Percentiles rank a stretch among this genome's conserved stretches.
These are phyloP conservation scores for Fusarium clavum DNA, from an alignment of 2,329 filamentous ascomycete genomes.

Conservation along the genomic window DNA sequence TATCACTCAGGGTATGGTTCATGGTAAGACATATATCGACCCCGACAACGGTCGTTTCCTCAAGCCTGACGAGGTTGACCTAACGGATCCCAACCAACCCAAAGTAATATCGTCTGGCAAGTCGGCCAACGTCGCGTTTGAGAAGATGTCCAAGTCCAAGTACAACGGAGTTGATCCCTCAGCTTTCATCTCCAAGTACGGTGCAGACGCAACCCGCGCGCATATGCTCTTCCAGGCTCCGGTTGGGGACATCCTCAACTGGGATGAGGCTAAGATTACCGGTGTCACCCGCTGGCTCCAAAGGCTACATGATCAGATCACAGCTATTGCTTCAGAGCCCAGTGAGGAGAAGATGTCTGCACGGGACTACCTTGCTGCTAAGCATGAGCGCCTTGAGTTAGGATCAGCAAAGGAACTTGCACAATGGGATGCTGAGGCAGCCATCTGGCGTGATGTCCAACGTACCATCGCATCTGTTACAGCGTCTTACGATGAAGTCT, in stretches of 20 bases:
- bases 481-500: constrained; percentile 75
- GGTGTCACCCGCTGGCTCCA: constrained; percentile 85
- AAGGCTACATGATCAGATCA: constrained; percentile 71
- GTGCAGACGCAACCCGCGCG: constrained; percentile 84
- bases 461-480: constrained; percentile 75
- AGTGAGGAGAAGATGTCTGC: constrained; percentile 29
- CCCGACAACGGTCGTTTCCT: constrained; percentile 81
- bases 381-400: constrained; percentile 45
- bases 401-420: constrained; percentile 50
- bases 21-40: constrained; percentile 84
- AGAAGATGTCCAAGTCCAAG: constrained; percentile 98
- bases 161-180: constrained; percentile 90
- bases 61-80: constrained; percentile 78
- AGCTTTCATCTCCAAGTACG: constrained; percentile 76
- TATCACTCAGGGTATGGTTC: constrained; percentile 92
- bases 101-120: constrained; percentile 71
- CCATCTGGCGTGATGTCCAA: constrained; percentile 75
- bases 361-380: constrained; percentile 54
- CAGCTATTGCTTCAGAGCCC: constrained; percentile 35
- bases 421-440: constrained; percentile 60
- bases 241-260: constrained; percentile 84
- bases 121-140: constrained; percentile 72
- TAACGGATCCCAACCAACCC: constrained; percentile 66
- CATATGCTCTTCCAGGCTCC: constrained; percentile 93
- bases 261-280: constrained; percentile 85